Evolutionary conservation across 805 yeast species (phyloP), one percentile per base, ranked within the genome.

Genomic region (Saccharomycopsis microspora): DNA sequence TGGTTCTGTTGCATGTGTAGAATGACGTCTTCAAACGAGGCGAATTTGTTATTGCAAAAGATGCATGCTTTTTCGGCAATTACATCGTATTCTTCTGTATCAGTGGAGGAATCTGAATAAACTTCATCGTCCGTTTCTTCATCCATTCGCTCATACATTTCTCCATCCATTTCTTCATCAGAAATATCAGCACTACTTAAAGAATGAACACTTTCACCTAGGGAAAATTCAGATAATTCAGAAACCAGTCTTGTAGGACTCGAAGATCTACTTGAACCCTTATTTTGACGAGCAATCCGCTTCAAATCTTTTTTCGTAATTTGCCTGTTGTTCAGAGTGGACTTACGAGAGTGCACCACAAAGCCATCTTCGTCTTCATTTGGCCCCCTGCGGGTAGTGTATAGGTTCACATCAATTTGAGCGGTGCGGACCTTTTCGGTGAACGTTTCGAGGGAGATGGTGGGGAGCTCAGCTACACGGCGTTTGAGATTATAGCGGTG

Each of bases 401-500:
- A 42, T 2, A 30, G 9, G 36, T 42, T 42, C 9, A 42, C 9
- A 11, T 42, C 39, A 36, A 41, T 45, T 31, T 61, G 39, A 5
- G 45, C 29, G n/a, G 32, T 32, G 2, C 19, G 10, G 42, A 78
- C 74, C 57, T 78, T 76, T 55, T 76, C 80, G 1, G 81, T 81
- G 62, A 76, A 76, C 4, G 69, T 61, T 44, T 75, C 83, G 2
- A 86, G 76, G 19, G 80, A 66, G 32, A 88, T 76, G 1, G 95
- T 82, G 5, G 89, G 82, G 49, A 88, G 65, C 32, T 75, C 74
- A 1, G 96, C 95, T 33, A 93, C 96, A 58, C 96, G 76, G 66
- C 98, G 78, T 61, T 93, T 93, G 59, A 93, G 72, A 60, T 93
- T 93, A 64, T 93, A 93, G 54, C 98, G 75, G 61, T 93, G 98